These are phyloP conservation scores for Mediolabrus comicus DNA, from an alignment of 108 stramenopile genomes.

Conservation along the genomic window DNA sequence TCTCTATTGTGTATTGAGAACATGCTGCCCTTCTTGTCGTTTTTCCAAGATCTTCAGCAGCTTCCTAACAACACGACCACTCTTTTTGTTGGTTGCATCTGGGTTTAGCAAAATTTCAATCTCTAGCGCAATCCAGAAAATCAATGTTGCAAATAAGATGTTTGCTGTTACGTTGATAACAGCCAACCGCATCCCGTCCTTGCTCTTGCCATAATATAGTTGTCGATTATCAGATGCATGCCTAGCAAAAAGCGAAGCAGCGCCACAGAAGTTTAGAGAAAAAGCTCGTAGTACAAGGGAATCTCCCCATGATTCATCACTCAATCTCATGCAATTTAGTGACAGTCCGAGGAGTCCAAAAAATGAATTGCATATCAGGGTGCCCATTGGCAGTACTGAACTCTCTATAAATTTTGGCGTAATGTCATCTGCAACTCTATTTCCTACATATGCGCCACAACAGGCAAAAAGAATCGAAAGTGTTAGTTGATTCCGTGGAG, in stretches of 20 bases:
- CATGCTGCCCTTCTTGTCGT: not conserved
- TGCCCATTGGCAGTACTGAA: slow-evolving; percentile 19
- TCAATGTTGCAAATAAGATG: slow-evolving; percentile 29
- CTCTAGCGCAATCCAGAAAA: slow-evolving; percentile 38
- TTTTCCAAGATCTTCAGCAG: slow-evolving; percentile 6
- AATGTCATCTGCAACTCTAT: not conserved
- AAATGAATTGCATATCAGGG: slow-evolving; percentile 31
- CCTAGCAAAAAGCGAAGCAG: slow-evolving; percentile 35
- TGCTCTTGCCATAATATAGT: slow-evolving; percentile 11
- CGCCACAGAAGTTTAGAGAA: slow-evolving; percentile 35
- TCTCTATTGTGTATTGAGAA: not conserved
- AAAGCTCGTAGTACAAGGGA: slow-evolving; percentile 25
- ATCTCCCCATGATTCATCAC: slow-evolving; percentile 17
- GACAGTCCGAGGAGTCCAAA: slow-evolving; percentile 31
- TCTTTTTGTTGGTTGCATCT: not conserved
- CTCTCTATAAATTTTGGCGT: not conserved
- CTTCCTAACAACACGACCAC: slow-evolving; percentile 1
- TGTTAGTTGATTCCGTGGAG: not conserved
- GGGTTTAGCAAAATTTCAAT: slow-evolving; percentile 9
- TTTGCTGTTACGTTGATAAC: slow-evolving; percentile 23
- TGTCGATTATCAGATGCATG: slow-evolving; percentile 32
- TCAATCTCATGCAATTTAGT: slow-evolving; percentile 8
- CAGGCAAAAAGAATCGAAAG: not conserved
- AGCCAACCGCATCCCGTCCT: slow-evolving; percentile 4
- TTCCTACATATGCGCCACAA: not conserved